Percentiles rank a stretch among this genome's conserved stretches.
Conservation (phyloP, 768 basidiomycete genomes). For the Cytidiella melzeri region DNA sequence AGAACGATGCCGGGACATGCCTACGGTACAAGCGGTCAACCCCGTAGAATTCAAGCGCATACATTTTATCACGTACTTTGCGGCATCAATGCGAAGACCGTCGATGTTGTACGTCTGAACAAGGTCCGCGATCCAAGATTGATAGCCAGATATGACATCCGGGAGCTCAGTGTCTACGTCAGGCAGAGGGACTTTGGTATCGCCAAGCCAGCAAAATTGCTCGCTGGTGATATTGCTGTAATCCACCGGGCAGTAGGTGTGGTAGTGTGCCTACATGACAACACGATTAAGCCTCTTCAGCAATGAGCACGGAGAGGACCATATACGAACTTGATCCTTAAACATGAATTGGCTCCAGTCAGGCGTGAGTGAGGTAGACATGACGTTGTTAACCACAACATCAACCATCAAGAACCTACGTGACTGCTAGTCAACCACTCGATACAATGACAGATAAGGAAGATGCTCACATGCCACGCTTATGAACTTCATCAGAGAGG, state of each 20-base stretch:
- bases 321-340: slow-evolving; percentile 45
- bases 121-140: slow-evolving; percentile 61
- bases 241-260: slow-evolving; percentile 71
- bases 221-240: slow-evolving; percentile 66
- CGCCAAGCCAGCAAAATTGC: slow-evolving; percentile 81
- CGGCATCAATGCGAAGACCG: slow-evolving; percentile 79
- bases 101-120: slow-evolving; percentile 73
- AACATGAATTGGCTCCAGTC: slow-evolving; percentile 65
- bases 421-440: not conserved
- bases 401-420: slow-evolving; percentile 78
- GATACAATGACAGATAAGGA: not conserved
- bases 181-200: slow-evolving; percentile 62
- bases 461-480: slow-evolving; percentile 57
- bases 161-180: slow-evolving; percentile 75
- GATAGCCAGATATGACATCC: slow-evolving; percentile 55
- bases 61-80: slow-evolving; percentile 28
- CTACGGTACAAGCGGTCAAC: slow-evolving; percentile 24
- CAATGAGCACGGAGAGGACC: not conserved
- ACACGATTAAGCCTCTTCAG: not conserved
- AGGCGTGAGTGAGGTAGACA: slow-evolving; percentile 56
- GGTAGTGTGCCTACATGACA: slow-evolving; percentile 51
- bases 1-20: slow-evolving; percentile 71
- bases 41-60: no score
- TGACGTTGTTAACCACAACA: slow-evolving; percentile 82
- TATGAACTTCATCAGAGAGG: slow-evolving; percentile 61